Conservation (phyloP, 2,329 filamentous ascomycete genomes). For the Alternaria triticina region DNA sequence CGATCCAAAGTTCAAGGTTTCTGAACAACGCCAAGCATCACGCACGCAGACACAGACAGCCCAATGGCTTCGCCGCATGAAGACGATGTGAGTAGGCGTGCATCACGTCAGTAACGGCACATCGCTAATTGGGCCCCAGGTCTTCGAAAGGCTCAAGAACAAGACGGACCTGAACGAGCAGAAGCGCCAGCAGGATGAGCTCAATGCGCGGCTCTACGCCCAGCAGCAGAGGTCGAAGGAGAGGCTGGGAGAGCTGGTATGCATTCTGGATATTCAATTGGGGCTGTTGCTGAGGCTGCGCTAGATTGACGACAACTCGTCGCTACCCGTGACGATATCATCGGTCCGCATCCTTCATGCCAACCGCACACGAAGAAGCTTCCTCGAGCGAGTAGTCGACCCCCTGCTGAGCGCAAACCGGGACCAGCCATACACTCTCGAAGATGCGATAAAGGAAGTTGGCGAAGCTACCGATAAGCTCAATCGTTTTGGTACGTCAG, state of each 20-base stretch:
- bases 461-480: conserved; percentile 75
- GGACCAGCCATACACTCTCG: conserved; percentile 74
- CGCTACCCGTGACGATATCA: conserved; percentile 85
- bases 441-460: conserved; percentile 75
- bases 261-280: conserved; percentile 22
- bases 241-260: conserved; percentile 69
- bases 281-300: conserved; percentile 8
- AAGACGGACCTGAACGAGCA: conserved; percentile 64
- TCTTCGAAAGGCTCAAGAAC: conserved; percentile 66
- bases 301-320: conserved; percentile 80
- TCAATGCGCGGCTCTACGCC: conserved; percentile 64
- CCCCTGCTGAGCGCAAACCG: conserved; percentile 75
- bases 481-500: conserved; percentile 72
- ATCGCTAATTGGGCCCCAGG: conserved; percentile 40
- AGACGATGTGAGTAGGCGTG: conserved; percentile 52
- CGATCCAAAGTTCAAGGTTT: conserved; percentile 22
- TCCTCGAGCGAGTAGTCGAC: conserved; percentile 81
- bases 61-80: conserved; percentile 53
- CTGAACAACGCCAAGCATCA: conserved; percentile 31
- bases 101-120: neutral
- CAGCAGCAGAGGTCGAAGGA: conserved; percentile 69
- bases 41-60: conserved; percentile 38
- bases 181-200: conserved; percentile 65
- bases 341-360: conserved; percentile 85
- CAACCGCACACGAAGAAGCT: conserved; percentile 79